phyloP scores from a whole-genome alignment of 306 rosid genomes.

The Acacia crassicarpa region DNA sequence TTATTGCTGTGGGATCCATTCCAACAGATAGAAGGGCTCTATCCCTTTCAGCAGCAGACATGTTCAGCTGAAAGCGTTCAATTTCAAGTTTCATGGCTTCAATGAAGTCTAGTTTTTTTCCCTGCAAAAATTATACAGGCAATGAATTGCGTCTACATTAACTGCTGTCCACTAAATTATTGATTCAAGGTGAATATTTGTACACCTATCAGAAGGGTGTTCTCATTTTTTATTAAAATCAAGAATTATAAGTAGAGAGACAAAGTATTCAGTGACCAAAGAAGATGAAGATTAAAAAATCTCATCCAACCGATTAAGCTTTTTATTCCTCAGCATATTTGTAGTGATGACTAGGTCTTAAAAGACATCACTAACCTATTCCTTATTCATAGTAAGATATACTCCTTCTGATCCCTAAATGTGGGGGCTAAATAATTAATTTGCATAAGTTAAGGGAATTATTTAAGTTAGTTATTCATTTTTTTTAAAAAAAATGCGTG shows the following conservation, averaged over 20 bases:
- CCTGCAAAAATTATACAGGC: constrained; percentile 48
- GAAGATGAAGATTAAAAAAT: constrained; percentile 1
- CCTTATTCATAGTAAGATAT: neutral
- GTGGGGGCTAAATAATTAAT: neutral
- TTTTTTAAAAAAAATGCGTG: neutral
- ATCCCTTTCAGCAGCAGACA: constrained; percentile 99
- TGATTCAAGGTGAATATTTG: constrained; percentile 8
- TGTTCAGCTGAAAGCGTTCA: constrained; percentile 81
- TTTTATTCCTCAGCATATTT: constrained; percentile 14
- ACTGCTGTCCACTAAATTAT: constrained; percentile 6
- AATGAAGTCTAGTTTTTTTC: constrained; percentile 57
- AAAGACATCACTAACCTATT: neutral
- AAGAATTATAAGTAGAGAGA: neutral
- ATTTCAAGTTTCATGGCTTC: constrained; percentile 97
- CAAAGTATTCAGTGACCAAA: neutral
- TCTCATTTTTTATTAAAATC: neutral
- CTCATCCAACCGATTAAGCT: constrained; percentile 20
- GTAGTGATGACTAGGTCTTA: neutral
- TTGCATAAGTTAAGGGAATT: neutral
- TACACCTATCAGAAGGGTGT: neutral
- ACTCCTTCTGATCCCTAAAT: neutral
- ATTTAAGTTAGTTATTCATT: neutral
- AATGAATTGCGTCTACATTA: constrained; percentile 21
- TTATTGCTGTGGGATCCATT: constrained; percentile 80
- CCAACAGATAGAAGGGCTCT: constrained; percentile 79